Evolutionary conservation across 805 yeast genomes (phyloP), one percentile per base, ranked within the genome.

Genomic region (Candida vaughaniae): DNA sequence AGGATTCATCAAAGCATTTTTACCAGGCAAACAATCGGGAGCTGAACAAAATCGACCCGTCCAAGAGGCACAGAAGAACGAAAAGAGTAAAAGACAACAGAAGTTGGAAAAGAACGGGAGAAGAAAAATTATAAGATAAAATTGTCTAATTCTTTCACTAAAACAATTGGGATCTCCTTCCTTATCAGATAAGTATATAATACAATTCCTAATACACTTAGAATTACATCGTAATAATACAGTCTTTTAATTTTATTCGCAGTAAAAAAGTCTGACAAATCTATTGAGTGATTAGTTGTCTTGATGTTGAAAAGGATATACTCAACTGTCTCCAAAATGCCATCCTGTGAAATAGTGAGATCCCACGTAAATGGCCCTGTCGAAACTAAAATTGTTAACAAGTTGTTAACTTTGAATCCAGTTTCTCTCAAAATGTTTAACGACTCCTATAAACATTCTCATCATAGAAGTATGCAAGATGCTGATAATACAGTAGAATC

Each of bases 361-460:
- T 43, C 48, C 2, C 19, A 30, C 10, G 46, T 43, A 3, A 34
- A 38, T 5, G 68, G 71, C 4, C 81, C 85, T 5, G 65, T 78
- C n/a, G 80, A 79, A 38, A 53, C 55, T 54, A 23, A 36, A 22
- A 45, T 45, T 5, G 22, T 42, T 15, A 23, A 15, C n/a, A 42
- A 42, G 22, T 36, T 45, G 12, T 29, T 34, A 9, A 16, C 42
- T 3, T 70, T 71, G 32, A 51, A 63, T 45, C 95, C 78, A 16
- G 52, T 54, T 6, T 58, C 45, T 47, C 68, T 76, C 46, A 71
- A 65, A 22, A 71, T 91, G 5, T 67, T 66, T 40, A 91, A 91
- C 56, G 97, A 91, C 60, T 86, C 96, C 5, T 79, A 78, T 60
- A 85, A 85, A 55, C 98, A 91, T 60, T 78, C 89, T 2, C 90